Evolutionary conservation across 495 filamentous ascomycete genomes (phyloP), one percentile per base, ranked within the genome.

Genomic region (Talaromyces proteolyticus): DNA sequence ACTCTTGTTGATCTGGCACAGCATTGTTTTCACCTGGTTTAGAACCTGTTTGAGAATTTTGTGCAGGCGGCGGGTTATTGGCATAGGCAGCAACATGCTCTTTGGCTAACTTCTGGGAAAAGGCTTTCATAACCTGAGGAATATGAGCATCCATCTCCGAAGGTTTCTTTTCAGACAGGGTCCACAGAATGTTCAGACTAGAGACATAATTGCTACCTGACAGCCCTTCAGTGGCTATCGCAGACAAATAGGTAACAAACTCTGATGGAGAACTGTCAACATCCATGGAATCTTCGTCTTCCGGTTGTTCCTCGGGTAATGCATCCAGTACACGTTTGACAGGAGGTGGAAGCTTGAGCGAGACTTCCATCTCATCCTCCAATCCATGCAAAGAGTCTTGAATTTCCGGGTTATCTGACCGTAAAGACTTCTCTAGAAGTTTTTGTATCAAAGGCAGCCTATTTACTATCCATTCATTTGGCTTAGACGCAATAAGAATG

Each of bases 121-220:
- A 80, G 0, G 90, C 87, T 60, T 95, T 96, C 87, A 97, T 95
- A 44, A 97, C 78, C 20, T 84, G 78, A 8, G 80, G 77, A 50
- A 96, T 88, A 58, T 97, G 92, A 42, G 85, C 74, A 58, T 97
- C 94, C 51, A 99, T 88, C 51, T 91, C 84, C 11, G 82, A 79
- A 6, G 92, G 87, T 57, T 83, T 89, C 42, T 84, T 82, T 57
- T 86, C 79, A n/a, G 89, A 88, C 18, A 99, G 66, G 11, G 89
- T 90, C 88, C 89, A 95, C 8, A 97, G 72, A 22, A 93, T 85
- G 59, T 95, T 95, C 63, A 97, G 83, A 19, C 89, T 88, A 2
- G 90, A 88, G 10, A 93, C 79, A 52, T 90, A 84, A 56, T 90
- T 91, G 48, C 74, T 79, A 29, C 84, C 83, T 17, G 84, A 85